phyloP scores from a whole-genome alignment of 2,329 filamentous ascomycete species.

The Botrytis pseudocinerea region DNA sequence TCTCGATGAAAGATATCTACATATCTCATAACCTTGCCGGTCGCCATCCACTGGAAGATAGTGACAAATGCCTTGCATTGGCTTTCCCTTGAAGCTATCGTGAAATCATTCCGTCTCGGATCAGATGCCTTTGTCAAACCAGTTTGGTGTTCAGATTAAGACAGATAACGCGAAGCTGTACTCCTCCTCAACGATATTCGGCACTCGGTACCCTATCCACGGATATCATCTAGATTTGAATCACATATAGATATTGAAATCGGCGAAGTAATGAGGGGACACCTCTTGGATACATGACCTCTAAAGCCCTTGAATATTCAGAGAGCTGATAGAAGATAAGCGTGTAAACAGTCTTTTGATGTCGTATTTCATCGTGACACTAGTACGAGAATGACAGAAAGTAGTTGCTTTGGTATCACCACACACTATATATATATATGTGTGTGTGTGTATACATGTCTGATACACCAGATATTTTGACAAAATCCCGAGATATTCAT shows the following conservation, averaged over 20 bases:
- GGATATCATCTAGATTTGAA: neutral
- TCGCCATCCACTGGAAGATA: neutral
- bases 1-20: slow-evolving; percentile 2
- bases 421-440: too few species aligned
- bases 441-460: neutral
- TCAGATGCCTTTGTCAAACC: neutral
- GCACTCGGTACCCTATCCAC: too few species aligned
- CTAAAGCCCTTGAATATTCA: too few species aligned
- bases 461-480: neutral
- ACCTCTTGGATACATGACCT: neutral
- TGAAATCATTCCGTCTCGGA: neutral
- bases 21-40: neutral
- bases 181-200: neutral
- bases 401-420: neutral
- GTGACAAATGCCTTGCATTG: neutral
- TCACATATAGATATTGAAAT: neutral
- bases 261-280: slow-evolving; percentile 4
- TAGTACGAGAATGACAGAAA: neutral
- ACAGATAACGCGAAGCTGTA: neutral
- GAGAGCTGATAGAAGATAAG: neutral
- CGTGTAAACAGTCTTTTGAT: neutral
- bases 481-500: neutral
- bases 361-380: slow-evolving; percentile 11
- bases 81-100: neutral
- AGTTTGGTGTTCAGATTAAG: neutral